Evolutionary conservation across 2,329 filamentous ascomycete genomes (phyloP), one percentile per base, ranked within the genome.

Genomic region (Didymella pomorum): DNA sequence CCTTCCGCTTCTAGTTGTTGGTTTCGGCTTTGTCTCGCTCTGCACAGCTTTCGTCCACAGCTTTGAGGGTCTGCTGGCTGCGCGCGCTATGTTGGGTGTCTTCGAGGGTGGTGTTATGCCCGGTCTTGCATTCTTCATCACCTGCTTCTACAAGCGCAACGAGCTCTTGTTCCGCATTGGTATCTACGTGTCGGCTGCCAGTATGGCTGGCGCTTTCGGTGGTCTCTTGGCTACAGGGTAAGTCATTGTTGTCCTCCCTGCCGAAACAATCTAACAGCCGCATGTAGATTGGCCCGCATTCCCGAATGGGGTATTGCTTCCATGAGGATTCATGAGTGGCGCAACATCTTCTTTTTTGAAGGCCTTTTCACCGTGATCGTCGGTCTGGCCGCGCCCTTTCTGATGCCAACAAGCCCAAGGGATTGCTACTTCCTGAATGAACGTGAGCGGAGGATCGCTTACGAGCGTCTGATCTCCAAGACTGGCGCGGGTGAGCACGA

Each of bases 341-440:
- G 71, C 29, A 74, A 76, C 48, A 88, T 88, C 64, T 87, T 87
- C 77, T 86, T 87, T 74, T 87, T 88, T 58, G 85, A 87, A 68
- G 86, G 85, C 0, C 70, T 86, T 41, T 65, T 86, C 60, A 87
- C 85, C 10, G 71, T 82, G 21, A 57, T 83, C 41, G 66, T 83
- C 12, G 84, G 82, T 0, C 37, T 80, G 1, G 57, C 76, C 1
- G 82, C 84, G 0, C 83, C 84, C 0, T 76, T 83, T 50, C 73
- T 84, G 60, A 81, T 87, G 76, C 84, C 84, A 0, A 79, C 79
- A 8, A 79, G 71, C 11, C 84, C 85, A 0, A 70, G 73, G 8
- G 76, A 79, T 0, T 83, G 82, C 23, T 80, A 76, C 54, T 84
- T 83, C 63, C 72, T 87, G 45, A 84, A 74, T 25, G 78, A 80